Conservation (phyloP, 1,284 basidiomycete genomes). For the Boletus albobrunnescens region DNA sequence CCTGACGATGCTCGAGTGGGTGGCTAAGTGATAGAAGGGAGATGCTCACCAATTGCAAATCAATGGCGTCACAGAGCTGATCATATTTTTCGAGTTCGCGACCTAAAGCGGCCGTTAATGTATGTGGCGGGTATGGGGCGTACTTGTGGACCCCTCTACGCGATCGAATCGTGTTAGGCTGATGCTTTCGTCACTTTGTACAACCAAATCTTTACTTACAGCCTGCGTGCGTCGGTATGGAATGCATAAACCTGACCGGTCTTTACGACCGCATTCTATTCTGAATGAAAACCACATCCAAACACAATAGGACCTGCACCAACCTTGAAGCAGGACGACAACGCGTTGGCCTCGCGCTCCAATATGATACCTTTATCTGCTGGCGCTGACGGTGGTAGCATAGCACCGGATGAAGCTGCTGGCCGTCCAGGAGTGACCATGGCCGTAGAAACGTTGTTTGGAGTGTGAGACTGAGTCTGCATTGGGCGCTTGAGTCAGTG, state of each 20-base stretch:
- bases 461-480: slow-evolving; percentile 15
- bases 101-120: slow-evolving; percentile 59
- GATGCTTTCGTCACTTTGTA: neutral
- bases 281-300: neutral
- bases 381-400: slow-evolving; percentile 61
- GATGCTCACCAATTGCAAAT: slow-evolving; percentile 57
- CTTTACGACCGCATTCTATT: slow-evolving; percentile 61
- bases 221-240: slow-evolving; percentile 55
- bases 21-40: neutral
- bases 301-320: slow-evolving; percentile 8
- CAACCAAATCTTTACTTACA: slow-evolving; percentile 42
- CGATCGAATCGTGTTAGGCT: neutral
- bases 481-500: slow-evolving; percentile 1
- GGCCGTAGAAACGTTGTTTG: slow-evolving; percentile 20
- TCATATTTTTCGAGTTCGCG: slow-evolving; percentile 73
- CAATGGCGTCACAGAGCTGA: slow-evolving; percentile 70
- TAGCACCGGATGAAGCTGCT: slow-evolving; percentile 31
- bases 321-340: slow-evolving; percentile 57
- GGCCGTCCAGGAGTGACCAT: slow-evolving; percentile 11
- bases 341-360: slow-evolving; percentile 57
- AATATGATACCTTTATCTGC: slow-evolving; percentile 45
- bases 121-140: slow-evolving; percentile 58
- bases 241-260: slow-evolving; percentile 67
- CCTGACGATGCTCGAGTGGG: slow-evolving; percentile 1
- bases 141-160: slow-evolving; percentile 53